Percentiles rank a stretch among this genome's conserved stretches.
Evolutionary conservation across 805 yeast species (phyloP).

Genomic region (Yarrowia deformans): DNA sequence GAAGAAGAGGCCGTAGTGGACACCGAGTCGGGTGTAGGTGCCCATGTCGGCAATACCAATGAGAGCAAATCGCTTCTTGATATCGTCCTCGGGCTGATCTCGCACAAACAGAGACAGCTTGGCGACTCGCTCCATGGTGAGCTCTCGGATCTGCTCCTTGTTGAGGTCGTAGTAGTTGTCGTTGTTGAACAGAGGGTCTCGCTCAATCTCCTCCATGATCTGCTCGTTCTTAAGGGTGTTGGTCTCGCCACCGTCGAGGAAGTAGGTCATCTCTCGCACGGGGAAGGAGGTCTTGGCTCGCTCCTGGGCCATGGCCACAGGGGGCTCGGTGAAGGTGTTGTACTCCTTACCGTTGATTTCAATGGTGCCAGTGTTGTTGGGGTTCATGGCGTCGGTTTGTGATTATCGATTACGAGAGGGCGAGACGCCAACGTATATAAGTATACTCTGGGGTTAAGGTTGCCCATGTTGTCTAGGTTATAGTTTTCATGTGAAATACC

Average conservation of each 20-base stretch:
- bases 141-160: conserved; percentile 54
- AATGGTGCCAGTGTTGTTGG: conserved; percentile 35
- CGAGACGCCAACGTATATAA: neutral
- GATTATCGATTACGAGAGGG: too few species aligned
- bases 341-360: conserved; percentile 39
- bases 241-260: conserved; percentile 55
- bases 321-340: conserved; percentile 51
- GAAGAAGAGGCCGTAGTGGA: conserved; percentile 85
- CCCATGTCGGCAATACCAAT: conserved; percentile 67
- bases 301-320: conserved; percentile 52
- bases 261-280: conserved; percentile 53
- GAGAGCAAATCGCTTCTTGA: conserved; percentile 45
- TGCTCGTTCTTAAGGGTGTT: conserved; percentile 53
- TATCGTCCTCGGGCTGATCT: conserved; percentile 46
- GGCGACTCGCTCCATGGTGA: conserved; percentile 50
- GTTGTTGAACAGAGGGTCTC: conserved; percentile 61
- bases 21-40: conserved; percentile 81
- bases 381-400: conserved; percentile 11
- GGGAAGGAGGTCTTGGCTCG: conserved; percentile 52
- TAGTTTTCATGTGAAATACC: conserved; percentile 35
- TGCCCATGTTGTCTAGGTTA: neutral
- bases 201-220: conserved; percentile 57
- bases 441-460: conserved; percentile 31
- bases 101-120: conserved; percentile 45
- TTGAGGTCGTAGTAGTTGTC: conserved; percentile 58